Evolutionary conservation across 768 basidiomycete species (phyloP), one percentile per base, ranked within the genome.

Genomic region (Hygrocybe coccinea): DNA sequence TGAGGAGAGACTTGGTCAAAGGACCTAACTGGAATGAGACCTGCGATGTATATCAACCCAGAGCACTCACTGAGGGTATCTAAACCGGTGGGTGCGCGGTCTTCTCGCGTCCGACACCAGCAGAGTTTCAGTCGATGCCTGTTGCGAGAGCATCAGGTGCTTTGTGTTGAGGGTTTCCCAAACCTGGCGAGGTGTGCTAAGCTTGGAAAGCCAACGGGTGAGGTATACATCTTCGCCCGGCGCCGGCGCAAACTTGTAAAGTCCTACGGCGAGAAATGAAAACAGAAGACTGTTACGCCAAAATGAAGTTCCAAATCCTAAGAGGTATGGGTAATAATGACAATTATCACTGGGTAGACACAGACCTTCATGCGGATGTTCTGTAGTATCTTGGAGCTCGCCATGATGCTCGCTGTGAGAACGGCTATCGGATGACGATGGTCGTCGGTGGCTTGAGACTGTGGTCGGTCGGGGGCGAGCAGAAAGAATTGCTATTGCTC

Each of bases 11-110:
- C 73, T 64, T 84, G 80, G 24, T 80, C 79, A 29, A 89, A 69
- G 7, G 73, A 66, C 63, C 87, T 89, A 48, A 11, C 25, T 50
- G 52, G 37, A 52, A 48, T 62, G 24, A 63, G 55, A 37, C 55
- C 56, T 15, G 34, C 59, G 33, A 55, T 21, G 9, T 43, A 49
- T 54, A 36, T 46, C 29, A 52, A 22, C 15, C n/a, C 21, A 22
- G 22, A 50, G n/a, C 37, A 79, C 87, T 69, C 61, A 91, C 89
- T 87, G 85, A 52, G 88, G 85, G 66, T 84, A 87, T 60, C 85
- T 77, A 65, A 80, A 84, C 38, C 86, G 79, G 66, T 83, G 81
- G 37, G 86, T 76, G 58, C 49, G 76, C 62, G 72, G 77, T 64
- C 68, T 76, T 69, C 66, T 75, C 62, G 71, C 74, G 64, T 69